Conservation (phyloP, 768 basidiomycete genomes). For the Dendrothele bispora region DNA sequence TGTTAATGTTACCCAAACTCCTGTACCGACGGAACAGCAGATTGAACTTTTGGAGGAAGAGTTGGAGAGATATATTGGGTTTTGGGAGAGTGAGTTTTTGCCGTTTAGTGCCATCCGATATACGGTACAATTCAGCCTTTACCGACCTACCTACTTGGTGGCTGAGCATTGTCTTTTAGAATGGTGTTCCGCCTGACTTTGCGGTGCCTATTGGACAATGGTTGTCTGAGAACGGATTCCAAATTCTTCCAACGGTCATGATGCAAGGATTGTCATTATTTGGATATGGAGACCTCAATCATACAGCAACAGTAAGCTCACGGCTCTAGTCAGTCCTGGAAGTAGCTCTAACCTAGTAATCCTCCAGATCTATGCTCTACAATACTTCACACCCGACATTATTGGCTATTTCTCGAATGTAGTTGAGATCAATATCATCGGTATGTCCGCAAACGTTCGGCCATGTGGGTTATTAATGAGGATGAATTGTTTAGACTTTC, state of each 20-base stretch:
- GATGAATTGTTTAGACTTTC: background rate
- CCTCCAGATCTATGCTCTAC: conserved; percentile 5
- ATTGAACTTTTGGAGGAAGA: background rate
- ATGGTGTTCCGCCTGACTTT: background rate
- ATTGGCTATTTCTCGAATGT: background rate
- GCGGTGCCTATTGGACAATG: conserved; percentile 2
- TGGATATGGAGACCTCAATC: conserved; percentile 3
- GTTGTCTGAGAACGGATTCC: background rate
- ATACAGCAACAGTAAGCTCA: conserved; percentile 5
- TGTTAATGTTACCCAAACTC: background rate
- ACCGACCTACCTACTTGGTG: background rate
- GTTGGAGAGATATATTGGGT: background rate
- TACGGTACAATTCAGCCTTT: background rate
- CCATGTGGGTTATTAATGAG: background rate
- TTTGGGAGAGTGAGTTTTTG: background rate
- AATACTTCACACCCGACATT: conserved; percentile 8
- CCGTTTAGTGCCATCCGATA: conserved; percentile 1
- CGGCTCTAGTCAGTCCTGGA: background rate
- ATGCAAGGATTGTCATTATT: background rate
- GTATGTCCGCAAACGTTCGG: background rate
- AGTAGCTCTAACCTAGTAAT: background rate
- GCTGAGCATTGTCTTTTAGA: background rate
- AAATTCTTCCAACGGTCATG: background rate
- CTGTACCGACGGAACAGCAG: background rate
- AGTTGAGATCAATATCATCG: conserved; percentile 1